These are phyloP conservation scores for Lojkania enalia DNA, from an alignment of 2,329 filamentous ascomycete species.

Conservation along the genomic window DNA sequence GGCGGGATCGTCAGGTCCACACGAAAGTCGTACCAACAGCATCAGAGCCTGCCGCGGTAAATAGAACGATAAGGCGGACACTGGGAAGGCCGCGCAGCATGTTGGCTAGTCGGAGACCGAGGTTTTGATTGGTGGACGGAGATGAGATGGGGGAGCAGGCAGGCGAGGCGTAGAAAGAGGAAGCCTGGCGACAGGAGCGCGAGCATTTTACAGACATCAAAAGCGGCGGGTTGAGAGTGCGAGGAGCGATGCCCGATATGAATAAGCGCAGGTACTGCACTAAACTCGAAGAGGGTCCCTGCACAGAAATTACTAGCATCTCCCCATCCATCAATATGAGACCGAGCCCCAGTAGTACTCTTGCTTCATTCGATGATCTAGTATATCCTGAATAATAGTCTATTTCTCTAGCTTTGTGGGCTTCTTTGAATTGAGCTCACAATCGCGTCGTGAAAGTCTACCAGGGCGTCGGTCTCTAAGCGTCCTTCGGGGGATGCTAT, in stretches of 20 bases:
- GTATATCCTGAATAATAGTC: too few species aligned
- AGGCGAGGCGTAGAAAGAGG: too few species aligned
- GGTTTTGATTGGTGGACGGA: slow-evolving; percentile 4
- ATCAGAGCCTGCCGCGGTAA: slow-evolving; percentile 4
- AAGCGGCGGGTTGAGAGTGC: slow-evolving; percentile 12
- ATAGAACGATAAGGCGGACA: slow-evolving; percentile 4
- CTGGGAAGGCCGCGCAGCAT: slow-evolving; percentile 4
- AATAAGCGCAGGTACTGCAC: slow-evolving; percentile 14
- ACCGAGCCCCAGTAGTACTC: too few species aligned
- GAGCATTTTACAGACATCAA: slow-evolving; percentile 12
- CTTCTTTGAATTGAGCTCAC: too few species aligned
- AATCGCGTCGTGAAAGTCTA: too few species aligned
- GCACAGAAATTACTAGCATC: slow-evolving; percentile 1
- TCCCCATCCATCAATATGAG: too few species aligned
- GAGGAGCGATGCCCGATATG: slow-evolving; percentile 7
- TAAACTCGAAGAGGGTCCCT: slow-evolving; percentile 4
- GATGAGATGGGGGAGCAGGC: slow-evolving; percentile 6
- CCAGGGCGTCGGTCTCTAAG: too few species aligned
- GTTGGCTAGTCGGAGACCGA: background rate
- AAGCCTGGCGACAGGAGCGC: slow-evolving; percentile 9
- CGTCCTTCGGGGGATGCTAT: too few species aligned
- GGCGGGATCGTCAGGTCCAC: slow-evolving; percentile 3
- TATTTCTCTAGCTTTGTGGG: too few species aligned
- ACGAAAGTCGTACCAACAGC: slow-evolving; percentile 6
- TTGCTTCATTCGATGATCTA: too few species aligned